Evolutionary conservation across 2,329 filamentous ascomycete genomes (phyloP), one percentile per base, ranked within the genome.

Genomic region (Phialocephala sp.): DNA sequence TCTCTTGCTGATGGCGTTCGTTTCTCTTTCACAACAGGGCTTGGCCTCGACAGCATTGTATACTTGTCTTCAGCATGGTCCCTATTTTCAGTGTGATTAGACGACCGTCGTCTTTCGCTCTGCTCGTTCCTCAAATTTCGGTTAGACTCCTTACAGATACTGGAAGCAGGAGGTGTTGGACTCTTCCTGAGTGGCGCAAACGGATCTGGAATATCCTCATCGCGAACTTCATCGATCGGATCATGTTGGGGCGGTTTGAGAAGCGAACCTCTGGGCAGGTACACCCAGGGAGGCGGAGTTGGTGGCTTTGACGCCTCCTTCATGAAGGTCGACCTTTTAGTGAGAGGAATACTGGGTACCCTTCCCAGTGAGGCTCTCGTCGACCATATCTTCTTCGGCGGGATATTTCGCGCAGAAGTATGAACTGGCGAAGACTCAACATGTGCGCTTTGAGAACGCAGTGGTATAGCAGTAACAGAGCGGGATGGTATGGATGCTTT

Each of bases 321-420:
- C 2, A 58, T 60, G 8, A 60, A 60, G 12, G 35, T 43, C 8
- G 56, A 63, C 24, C 45, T 59, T 27, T 67, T 65, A 1, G 47
- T 27, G 24, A 39, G 56, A 22, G 55, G 43, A 24, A 63, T 20
- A 37, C 18, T 59, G 5, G 20, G 58, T 11, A 27, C 20, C 39
- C 39, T 59, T 4, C 43, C 37, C 3, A 59, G 8, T 2, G 18
- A 24, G 15, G 55, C 36, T 27, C 36, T 52, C 27, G 32, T 15
- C 27, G 37, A 18, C 35, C 22, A 5, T 9, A 37, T 8, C n/a
- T 57, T 35, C 11, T 24, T 24, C 15, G 24, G 32, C n/a, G 32
- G 35, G 39, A 1, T n/a, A 39, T 57, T 39, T n/a, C 11, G 55
- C 9, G 35, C 8, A 8, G 55, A 22, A 12, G 1, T 22, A 20